phyloP scores from a whole-genome alignment of 2,329 filamentous ascomycete genomes.

The Peltaster fructicola region DNA sequence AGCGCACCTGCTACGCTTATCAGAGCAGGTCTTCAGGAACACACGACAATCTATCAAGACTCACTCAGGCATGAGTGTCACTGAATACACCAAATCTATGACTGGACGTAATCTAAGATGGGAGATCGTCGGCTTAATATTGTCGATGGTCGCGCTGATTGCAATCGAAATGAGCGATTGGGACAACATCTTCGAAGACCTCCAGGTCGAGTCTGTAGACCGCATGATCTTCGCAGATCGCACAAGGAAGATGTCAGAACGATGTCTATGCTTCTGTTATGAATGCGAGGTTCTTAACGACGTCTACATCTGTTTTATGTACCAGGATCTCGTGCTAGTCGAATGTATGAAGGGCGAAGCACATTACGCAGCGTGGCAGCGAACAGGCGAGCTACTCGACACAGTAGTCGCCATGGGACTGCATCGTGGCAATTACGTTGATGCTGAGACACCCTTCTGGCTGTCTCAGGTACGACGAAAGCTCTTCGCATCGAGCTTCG shows the following conservation, averaged over 20 bases:
- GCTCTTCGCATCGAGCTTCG: slow-evolving; percentile 15
- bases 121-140: slow-evolving; percentile 26
- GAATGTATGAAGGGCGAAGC: slow-evolving; percentile 17
- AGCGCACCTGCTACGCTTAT: slow-evolving; percentile 20
- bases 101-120: slow-evolving; percentile 25
- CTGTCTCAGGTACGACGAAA: slow-evolving; percentile 16
- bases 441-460: slow-evolving; percentile 18
- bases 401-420: slow-evolving; percentile 18
- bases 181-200: slow-evolving; percentile 21
- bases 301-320: slow-evolving; percentile 18
- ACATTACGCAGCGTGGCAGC: slow-evolving; percentile 17
- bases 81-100: slow-evolving; percentile 21
- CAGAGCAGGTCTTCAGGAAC: slow-evolving; percentile 26
- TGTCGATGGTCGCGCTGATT: slow-evolving; percentile 21
- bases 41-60: slow-evolving; percentile 21
- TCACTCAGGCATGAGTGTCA: slow-evolving; percentile 20
- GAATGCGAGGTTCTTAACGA: slow-evolving; percentile 19
- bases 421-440: slow-evolving; percentile 17
- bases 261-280: slow-evolving; percentile 19
- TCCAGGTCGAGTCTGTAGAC: slow-evolving; percentile 30
- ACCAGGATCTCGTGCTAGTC: slow-evolving; percentile 16
- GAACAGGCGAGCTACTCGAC: slow-evolving; percentile 19
- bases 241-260: slow-evolving; percentile 17
- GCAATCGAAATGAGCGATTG: slow-evolving; percentile 18
- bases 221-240: slow-evolving; percentile 31